Base-by-base conservation (phyloP, 345 rosid species). In the Physaria fendleri region DNA sequence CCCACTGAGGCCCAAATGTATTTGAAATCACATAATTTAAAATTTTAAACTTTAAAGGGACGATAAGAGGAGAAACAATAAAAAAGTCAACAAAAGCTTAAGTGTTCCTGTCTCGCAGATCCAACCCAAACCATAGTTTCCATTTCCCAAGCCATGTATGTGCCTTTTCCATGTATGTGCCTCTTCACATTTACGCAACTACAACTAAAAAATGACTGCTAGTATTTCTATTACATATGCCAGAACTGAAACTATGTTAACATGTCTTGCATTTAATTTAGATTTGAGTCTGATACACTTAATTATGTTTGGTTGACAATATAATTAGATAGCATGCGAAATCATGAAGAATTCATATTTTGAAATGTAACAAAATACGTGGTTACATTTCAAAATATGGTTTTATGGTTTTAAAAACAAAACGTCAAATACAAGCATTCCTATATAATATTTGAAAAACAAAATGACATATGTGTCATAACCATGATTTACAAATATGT, bases 251-350 rank as follows among this genome's bases (percentile, higher is more conserved):
- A 30, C n/a, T n/a, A 40, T 21, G 6, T 25, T 35, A 15, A 24
- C 69, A 44, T 10, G 39, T 54, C 25, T 24, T 34, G 46, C 69
- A 65, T 54, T 65, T 25, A 43, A 34, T 33, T 0, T 24, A 25
- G 62, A 54, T 65, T 33, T 29, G 54, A 33, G 44, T 32, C 12
- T 24, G 35, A n/a, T 44, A n/a, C n/a, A 23, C 24, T 40, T 55
- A 64, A 44, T 34, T 28, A 65, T 43, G 44, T 18, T n/a, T 65
- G 39, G 55, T 34, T 44, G 70, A 65, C 59, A 22, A 65, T 34
- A 55, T 55, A 55, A n/a, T n/a, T n/a, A n/a, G 37, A 27, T 65
- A 25, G 48, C 64, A 65, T 65, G 49, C 56, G 56, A 54, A 65
- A 28, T n/a, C n/a, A n/a, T 22, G 30, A 46, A n/a, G 28, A 49